Evolutionary conservation across 2,329 filamentous ascomycete species (phyloP), one percentile per base, ranked within the genome.

Genomic region (Neofusicoccum cordaticola): DNA sequence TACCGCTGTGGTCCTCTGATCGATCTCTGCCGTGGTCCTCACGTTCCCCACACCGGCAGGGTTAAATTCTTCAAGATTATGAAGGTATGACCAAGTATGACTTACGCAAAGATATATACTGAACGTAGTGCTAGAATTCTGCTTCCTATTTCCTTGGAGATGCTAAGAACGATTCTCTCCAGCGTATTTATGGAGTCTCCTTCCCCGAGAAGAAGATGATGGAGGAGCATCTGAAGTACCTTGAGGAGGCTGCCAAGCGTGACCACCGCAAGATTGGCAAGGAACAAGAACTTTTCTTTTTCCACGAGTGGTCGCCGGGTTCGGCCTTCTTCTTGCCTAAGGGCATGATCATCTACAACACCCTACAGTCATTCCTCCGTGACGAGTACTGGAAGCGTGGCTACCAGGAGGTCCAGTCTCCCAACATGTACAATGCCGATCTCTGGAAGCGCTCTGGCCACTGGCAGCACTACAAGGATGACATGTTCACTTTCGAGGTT

Each of bases 211-310:
- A 99, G 86, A 96, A 97, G 81, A 86, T 88, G 72, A 91, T 99
- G 81, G 88, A 91, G 52, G 93, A 96, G 73, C 93, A 98, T 82
- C 89, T 96, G 81, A 93, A 94, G 74, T 96, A 96, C 80, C 85
- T 99, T 35, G 94, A 97, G 73, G 95, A 99, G 80, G 95, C 95
- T n/a, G 94, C 95, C 67, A 97, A 97, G 84, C 90, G 95, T 68
- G 95, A 98, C 74, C 95, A 99, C 76, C 86, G 94, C 69, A 92
- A 91, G 80, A 93, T 99, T 70, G 95, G 93, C 68, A 91, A 90
- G 75, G 93, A 98, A 68, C 95, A 99, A 78, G 94, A 98, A 76
- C 88, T 99, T 8, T 99, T 97, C 84, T 96, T 97, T 84, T 99
- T 97, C 82, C 90, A 96, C 73, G 91, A 96, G 68, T 84, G 89